Evolutionary conservation across 1,284 basidiomycete genomes (phyloP).

Genomic region (Golubevia sp.): DNA sequence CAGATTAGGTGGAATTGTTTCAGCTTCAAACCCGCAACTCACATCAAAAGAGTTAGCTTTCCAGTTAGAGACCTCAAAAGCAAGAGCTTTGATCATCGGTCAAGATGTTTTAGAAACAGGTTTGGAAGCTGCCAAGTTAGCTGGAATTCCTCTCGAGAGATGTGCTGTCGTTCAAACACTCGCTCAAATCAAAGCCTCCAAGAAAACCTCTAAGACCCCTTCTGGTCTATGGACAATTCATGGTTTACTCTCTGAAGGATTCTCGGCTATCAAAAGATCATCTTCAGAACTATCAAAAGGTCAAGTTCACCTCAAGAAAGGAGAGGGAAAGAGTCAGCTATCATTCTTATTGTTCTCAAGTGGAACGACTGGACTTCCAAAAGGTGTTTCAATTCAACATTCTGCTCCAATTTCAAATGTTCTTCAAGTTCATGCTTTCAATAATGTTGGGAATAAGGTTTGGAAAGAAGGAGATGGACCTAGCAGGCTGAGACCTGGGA

Average conservation of each 20-base stretch:
- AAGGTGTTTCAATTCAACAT: conserved; percentile 20
- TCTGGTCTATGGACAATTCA: conserved; percentile 9
- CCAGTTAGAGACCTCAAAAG: conserved; percentile 30
- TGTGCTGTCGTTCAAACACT: not conserved
- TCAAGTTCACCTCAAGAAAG: conserved; percentile 21
- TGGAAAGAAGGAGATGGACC: conserved; percentile 7
- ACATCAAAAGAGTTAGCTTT: conserved; percentile 33
- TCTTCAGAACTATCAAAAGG: conserved; percentile 17
- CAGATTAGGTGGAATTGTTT: conserved; percentile 32
- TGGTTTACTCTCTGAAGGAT: conserved; percentile 35
- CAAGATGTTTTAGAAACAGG: conserved; percentile 27
- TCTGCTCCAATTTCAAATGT: conserved; percentile 15
- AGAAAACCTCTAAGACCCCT: not conserved
- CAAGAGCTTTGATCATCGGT: conserved; percentile 29
- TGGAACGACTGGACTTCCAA: conserved; percentile 22
- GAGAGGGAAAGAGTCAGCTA: conserved; percentile 26
- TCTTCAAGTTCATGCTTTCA: conserved; percentile 12
- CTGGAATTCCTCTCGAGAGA: conserved; percentile 26
- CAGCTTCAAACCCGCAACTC: conserved; percentile 40
- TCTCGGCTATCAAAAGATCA: conserved; percentile 19
- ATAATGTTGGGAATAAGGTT: conserved; percentile 11
- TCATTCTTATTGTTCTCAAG: conserved; percentile 18
- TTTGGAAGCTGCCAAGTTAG: conserved; percentile 32
- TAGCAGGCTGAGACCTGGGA: conserved; percentile 32
- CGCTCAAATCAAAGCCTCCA: not conserved